Base-by-base conservation (phyloP, 192 early-diverging fungal species). In the Chytriomyces confervae region DNA sequence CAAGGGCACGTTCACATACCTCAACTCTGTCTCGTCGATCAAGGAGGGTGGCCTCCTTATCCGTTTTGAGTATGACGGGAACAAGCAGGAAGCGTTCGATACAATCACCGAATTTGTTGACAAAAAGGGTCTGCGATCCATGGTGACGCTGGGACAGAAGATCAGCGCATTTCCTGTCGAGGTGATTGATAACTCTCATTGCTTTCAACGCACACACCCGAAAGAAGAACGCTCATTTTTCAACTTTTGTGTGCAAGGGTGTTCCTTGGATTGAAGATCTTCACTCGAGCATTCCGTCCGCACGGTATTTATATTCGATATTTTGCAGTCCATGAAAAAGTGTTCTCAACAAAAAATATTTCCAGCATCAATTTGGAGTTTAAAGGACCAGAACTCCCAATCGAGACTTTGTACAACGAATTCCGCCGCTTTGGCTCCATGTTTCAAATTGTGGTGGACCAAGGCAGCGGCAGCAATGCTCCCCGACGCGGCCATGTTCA, bases 401-500 rank as follows among this genome's bases (percentile, higher is more conserved):
- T 91, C 77, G 90, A 96, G 79, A 78, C 86, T 50, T 79, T 97
- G 0, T 98, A 89, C 79, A 75, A 83, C 0, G 88, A 91, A 61
- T 91, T 96, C 72, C 89, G 95, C 9, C 82, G 79, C 57, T 97
- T 92, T 78, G 96, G 96, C 5, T 86, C 89, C 49, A 95, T 99
- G 50, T 84, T 90, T 23, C 92, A 95, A 75, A 94, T 99, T 75
- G 85, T 85, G 50, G 79, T 88, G 13, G 90, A 90, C 71, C 88
- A 91, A 1, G 75, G 84, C 3, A 76, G 84, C 0, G 80, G 80
- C 66, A 97, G 96, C 79, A 94, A 95, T 62, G 81, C 90, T 67
- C 91, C 94, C 49, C 87, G 91, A 61, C 92, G 87, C 81, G 97
- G 95, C 0, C 84, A 92, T 46, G 89, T 97, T 69, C 89, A 94